Percentiles rank a stretch among this genome's conserved stretches.
Evolutionary conservation across 805 yeast genomes (phyloP).

Genomic region (Blastobotrys parvus): DNA sequence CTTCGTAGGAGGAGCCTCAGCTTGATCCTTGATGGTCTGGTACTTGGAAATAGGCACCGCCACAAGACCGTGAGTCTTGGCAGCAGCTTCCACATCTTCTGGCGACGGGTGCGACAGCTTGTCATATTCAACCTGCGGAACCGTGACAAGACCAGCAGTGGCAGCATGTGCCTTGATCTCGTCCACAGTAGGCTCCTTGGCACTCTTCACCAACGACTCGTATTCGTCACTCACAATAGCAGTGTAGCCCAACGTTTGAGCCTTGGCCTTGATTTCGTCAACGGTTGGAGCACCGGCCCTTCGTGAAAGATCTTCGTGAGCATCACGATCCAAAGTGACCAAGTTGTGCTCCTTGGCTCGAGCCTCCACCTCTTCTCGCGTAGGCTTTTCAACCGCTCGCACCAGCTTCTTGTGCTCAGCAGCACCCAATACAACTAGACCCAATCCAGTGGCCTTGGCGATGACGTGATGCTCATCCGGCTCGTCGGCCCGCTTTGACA

Average conservation of each 20-base stretch:
- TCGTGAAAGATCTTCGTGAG: slow-evolving; percentile 19
- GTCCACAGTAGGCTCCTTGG: slow-evolving; percentile 13
- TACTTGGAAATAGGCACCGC: slow-evolving; percentile 21
- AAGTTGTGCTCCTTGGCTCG: slow-evolving; percentile 27
- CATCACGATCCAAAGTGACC: slow-evolving; percentile 27
- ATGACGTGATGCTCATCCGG: slow-evolving; percentile 14
- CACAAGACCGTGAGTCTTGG: slow-evolving; percentile 16
- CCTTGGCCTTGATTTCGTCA: slow-evolving; percentile 12
- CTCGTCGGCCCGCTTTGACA: slow-evolving; percentile 17
- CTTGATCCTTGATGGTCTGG: slow-evolving; percentile 17
- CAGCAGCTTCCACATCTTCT: slow-evolving; percentile 14
- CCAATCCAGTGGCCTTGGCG: slow-evolving; percentile 17
- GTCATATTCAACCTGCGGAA: slow-evolving; percentile 9
- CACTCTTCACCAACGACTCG: slow-evolving; percentile 7
- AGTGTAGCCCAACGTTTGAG: slow-evolving; percentile 19
- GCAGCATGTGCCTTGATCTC: slow-evolving; percentile 9
- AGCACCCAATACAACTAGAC: slow-evolving; percentile 23
- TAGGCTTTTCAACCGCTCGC: slow-evolving; percentile 18
- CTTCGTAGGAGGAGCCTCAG: slow-evolving; percentile 19
- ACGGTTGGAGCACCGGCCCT: slow-evolving; percentile 5
- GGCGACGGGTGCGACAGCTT: slow-evolving; percentile 20
- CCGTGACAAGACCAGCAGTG: slow-evolving; percentile 6
- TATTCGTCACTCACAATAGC: slow-evolving; percentile 17
- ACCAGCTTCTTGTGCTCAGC: slow-evolving; percentile 18
- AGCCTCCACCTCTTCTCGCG: slow-evolving; percentile 25